Conservation (phyloP, 306 rosid genomes). For the Sindora glabra region DNA sequence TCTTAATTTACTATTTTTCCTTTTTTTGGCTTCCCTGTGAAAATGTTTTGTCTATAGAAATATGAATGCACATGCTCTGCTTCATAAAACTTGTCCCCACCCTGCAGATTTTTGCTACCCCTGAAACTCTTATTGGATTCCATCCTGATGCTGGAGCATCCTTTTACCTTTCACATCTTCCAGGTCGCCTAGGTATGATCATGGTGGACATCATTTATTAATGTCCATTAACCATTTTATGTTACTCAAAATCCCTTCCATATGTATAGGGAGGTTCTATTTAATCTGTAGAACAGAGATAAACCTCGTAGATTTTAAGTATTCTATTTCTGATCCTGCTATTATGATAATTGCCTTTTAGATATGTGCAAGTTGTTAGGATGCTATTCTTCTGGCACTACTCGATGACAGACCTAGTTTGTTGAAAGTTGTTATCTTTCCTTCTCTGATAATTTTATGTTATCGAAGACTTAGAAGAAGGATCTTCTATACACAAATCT, state of each 20-base stretch:
- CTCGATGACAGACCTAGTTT: not conserved
- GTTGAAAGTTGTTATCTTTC: not conserved
- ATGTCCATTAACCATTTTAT: not conserved
- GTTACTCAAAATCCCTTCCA: not conserved
- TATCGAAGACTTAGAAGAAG: not conserved
- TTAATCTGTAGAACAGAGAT: not conserved
- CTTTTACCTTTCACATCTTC: conserved; percentile 81
- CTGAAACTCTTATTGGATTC: conserved; percentile 92
- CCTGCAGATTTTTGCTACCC: conserved; percentile 79
- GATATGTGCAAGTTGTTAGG: not conserved
- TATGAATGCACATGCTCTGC: not conserved
- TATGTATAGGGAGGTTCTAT: not conserved
- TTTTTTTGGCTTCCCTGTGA: conserved; percentile 5
- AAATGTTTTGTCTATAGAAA: conserved; percentile 1
- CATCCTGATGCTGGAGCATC: conserved; percentile 98
- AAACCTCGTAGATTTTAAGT: not conserved
- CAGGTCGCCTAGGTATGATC: conserved; percentile 75
- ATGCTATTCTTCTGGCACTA: not conserved
- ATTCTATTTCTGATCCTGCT: conserved; percentile 1
- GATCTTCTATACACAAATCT: not conserved
- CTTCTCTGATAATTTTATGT: too few species aligned
- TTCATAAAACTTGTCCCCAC: conserved; percentile 8
- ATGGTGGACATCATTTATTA: not conserved
- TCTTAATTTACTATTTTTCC: not conserved
- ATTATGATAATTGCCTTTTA: not conserved